Base-by-base conservation (phyloP, 306 rosid species). In the Rosa chinensis region DNA sequence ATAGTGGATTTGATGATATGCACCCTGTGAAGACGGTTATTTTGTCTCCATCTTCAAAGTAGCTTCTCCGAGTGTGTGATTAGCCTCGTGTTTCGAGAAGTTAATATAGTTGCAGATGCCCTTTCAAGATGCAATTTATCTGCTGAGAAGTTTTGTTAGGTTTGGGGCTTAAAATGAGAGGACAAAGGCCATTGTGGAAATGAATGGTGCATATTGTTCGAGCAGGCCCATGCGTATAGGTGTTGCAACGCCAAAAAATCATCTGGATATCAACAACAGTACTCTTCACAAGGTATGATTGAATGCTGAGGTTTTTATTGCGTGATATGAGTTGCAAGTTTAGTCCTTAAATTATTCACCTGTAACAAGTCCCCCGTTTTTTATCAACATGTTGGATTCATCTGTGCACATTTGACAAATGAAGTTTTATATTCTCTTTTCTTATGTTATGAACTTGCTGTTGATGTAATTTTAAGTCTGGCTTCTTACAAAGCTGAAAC, bases 191-290 rank as follows among this genome's bases (percentile, higher is more conserved):
- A 89, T 93, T 70, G 77, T 85, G 28, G 98, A 93, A 82, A 93
- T 93, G 98, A 93, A 93, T 64, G 98, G 97, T 4, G 80, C 75
- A 32, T 93, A 81, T 86, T 93, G 98, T 86, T 93, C 97, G 1
- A 91, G 89, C 82, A 84, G 97, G 79, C 89, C 98, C n/a, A 93
- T 93, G 98, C 78, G 97, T 58, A 66, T 91, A 45, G 92, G 98
- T 73, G 97, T 89, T 80, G 97, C 97, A 32, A 93, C 94, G 2
- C 98, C 97, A 93, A 91, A 84, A 93, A 91, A 79, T 87, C 92
- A 28, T 84, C 91, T 70, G 97, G 97, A 50, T 87, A 81, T 78
- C 97, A 88, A 73, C 97, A 86, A 78, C 95, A 88, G 74, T 93
- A 91, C 83, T 87, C 87, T 82, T 93, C 98, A 64, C 98, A 93